Conservation (phyloP, 169 alveolate genomes). For the Cryptosporidium sp. region DNA sequence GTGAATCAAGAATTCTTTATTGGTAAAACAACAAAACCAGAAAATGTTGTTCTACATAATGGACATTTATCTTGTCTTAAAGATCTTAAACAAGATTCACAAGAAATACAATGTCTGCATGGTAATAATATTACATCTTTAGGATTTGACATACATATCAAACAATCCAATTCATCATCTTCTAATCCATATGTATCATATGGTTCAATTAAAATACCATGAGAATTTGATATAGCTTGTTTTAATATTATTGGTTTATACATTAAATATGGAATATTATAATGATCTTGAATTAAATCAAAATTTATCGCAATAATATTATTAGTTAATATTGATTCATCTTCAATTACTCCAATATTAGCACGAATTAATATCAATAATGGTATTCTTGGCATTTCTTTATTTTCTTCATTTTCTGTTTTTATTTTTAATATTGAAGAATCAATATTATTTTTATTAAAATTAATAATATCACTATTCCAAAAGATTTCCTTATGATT, state of each 20-base stretch:
- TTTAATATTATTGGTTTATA: constrained; percentile 61
- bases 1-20: constrained; percentile 25
- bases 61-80: constrained; percentile 82
- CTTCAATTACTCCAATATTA: not conserved
- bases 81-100: constrained; percentile 79
- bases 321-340: not conserved
- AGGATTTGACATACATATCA: constrained; percentile 78
- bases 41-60: constrained; percentile 78
- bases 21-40: constrained; percentile 80
- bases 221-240: constrained; percentile 3
- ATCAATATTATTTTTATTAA: not conserved
- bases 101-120: constrained; percentile 62
- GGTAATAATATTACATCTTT: constrained; percentile 76
- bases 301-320: constrained; percentile 25
- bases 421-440: not conserved
- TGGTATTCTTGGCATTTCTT: constrained; percentile 7
- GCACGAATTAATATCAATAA: constrained; percentile 28
- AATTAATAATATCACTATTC: not conserved
- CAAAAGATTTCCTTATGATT: not conserved
- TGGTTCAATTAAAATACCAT: constrained; percentile 41
- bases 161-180: constrained; percentile 77
- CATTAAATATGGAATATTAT: constrained; percentile 35
- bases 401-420: not conserved
- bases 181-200: constrained; percentile 73
- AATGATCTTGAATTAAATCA: constrained; percentile 52